Conservation (phyloP, 2,329 filamentous ascomycete genomes). For the Parastagonospora avenae region DNA sequence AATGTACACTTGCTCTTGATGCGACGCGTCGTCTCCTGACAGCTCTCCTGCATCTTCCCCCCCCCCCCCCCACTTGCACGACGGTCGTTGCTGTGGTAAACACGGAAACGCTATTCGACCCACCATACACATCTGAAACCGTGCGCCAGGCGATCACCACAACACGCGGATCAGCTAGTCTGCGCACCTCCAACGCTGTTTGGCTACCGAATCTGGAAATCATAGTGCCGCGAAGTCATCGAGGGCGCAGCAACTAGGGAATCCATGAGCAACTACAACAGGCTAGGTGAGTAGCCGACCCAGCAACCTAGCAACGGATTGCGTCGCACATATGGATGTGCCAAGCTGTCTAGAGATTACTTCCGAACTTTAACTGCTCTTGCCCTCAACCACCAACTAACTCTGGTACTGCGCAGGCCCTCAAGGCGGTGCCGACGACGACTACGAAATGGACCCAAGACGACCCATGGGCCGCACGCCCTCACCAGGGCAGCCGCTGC, state of each 20-base stretch:
- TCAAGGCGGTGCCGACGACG: conserved; percentile 29
- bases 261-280: conserved; percentile 44
- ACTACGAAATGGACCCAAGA: conserved; percentile 58
- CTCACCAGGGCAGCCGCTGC: conserved; percentile 75
- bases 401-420: conserved; percentile 24
- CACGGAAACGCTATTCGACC: conserved; percentile 25
- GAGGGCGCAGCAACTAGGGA: conserved; percentile 29
- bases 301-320: conserved; percentile 1
- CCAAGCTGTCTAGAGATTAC: conserved; percentile 5
- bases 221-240: conserved; percentile 21
- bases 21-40: not conserved
- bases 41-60: conserved; percentile 1
- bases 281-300: conserved; percentile 40
- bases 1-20: conserved; percentile 1
- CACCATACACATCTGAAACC: conserved; percentile 42
- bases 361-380: not conserved
- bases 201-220: conserved; percentile 20
- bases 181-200: conserved; percentile 16
- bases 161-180: conserved; percentile 13
- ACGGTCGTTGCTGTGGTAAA: conserved; percentile 40
- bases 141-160: conserved; percentile 24
- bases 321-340: conserved; percentile 13
- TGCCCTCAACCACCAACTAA: conserved; percentile 16
- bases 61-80: conserved; percentile 8
- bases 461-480: conserved; percentile 61